Evolutionary conservation across 345 rosid species (phyloP).

Genomic region (Cardamine resedifolia): DNA sequence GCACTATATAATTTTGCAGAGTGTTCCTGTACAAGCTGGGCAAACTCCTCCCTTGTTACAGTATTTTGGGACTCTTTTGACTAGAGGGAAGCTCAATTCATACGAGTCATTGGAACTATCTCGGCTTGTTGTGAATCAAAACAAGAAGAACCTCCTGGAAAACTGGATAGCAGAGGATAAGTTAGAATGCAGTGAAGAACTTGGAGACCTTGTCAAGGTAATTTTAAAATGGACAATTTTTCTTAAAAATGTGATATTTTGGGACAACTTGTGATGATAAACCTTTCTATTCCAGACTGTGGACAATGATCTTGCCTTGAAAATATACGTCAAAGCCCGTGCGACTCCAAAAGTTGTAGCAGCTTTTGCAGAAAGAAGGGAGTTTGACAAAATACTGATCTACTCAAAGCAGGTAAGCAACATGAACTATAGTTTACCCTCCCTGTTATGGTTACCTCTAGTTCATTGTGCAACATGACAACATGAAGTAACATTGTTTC

Average conservation of each 20-base stretch:
- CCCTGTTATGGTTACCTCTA: conserved; percentile 7
- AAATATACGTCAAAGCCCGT: conserved; percentile 93
- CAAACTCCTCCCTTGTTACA: conserved; percentile 97
- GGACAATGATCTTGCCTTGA: conserved; percentile 96
- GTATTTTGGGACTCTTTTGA: conserved; percentile 95
- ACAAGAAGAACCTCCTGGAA: conserved; percentile 94
- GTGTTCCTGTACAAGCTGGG: conserved; percentile 99
- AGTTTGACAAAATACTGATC: conserved; percentile 90
- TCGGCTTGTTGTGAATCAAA: conserved; percentile 97
- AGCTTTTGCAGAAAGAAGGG: conserved; percentile 97
- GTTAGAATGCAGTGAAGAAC: conserved; percentile 97
- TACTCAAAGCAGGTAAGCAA: conserved; percentile 86
- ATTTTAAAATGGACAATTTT: not conserved
- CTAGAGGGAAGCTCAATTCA: conserved; percentile 94
- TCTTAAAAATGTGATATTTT: conserved; percentile 7
- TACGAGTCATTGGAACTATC: conserved; percentile 97
- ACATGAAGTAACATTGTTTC: conserved; percentile 19
- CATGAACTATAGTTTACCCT: not conserved
- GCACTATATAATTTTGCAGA: conserved; percentile 46
- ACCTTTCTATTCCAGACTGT: conserved; percentile 65
- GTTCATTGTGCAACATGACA: conserved; percentile 18
- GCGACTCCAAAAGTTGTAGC: conserved; percentile 99
- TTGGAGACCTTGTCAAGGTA: conserved; percentile 99
- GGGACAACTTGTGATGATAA: not conserved
- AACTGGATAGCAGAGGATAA: conserved; percentile 99